Base-by-base conservation (phyloP, 495 filamentous ascomycete genomes). In the Hypoxylon crocopeplum region DNA sequence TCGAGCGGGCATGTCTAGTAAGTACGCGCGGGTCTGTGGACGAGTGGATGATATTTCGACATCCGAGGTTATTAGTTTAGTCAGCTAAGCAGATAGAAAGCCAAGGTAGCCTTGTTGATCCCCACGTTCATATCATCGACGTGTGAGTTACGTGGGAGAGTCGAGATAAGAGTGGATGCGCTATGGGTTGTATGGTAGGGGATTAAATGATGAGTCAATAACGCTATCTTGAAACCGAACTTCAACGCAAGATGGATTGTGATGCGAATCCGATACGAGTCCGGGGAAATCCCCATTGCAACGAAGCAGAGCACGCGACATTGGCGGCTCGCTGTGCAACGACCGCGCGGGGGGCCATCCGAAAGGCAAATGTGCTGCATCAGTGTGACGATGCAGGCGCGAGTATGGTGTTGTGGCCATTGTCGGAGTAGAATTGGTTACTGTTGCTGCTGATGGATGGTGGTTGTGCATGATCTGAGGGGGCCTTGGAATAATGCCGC, bases 231-330 rank as follows among this genome's bases (percentile, higher is more conserved):
- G 34, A 64, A 64, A 55, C 57, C 49, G 50, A 59, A 55, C 55
- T 56, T 48, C 44, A 36, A 49, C 20, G 34, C 25, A 46, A 36
- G 61, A 52, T 59, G 61, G 55, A 49, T 64, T 32, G 40, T 42
- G 61, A 64, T 59, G 61, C 49, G 53, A 64, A 48, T 54, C 48
- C 49, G 60, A 64, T 64, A 47, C 48, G 39, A 59, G 61, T 64
- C 61, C 50, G 55, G 61, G 61, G 61, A 59, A 64, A 56, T 47
- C 39, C 49, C 33, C 50, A 51, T 46, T 47, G 51, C 50, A 47
- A 59, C 49, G 34, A 59, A 46, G 32, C 49, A 59, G 24, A 64
- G 55, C 61, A 64, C 55, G 55, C 55, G 55, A 59, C 55, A 59
- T 59, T 56, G 61, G 61, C 46, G 55, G 55, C 49, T 64, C 55